phyloP scores from a whole-genome alignment of 306 rosid species.

The Pyrus pyrifolia region DNA sequence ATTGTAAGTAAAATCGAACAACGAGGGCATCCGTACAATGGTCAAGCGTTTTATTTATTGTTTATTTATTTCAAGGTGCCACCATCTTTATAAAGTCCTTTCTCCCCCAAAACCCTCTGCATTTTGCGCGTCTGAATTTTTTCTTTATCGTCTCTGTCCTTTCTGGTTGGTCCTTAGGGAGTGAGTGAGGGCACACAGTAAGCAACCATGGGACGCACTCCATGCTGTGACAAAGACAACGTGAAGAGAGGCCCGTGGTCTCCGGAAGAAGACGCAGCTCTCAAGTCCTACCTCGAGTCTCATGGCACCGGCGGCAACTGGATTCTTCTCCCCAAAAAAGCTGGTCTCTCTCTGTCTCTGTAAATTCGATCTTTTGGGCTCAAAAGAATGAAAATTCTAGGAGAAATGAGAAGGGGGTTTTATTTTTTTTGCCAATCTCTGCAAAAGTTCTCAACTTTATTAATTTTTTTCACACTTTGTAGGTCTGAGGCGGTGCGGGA shows the following conservation, averaged over 20 bases:
- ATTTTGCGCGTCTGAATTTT: slow-evolving; percentile 13
- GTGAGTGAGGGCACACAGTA: neutral
- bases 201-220: slow-evolving; percentile 77
- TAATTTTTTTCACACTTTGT: neutral
- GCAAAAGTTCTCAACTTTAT: neutral
- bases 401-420: neutral
- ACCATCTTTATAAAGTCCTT: slow-evolving; percentile 30
- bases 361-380: neutral
- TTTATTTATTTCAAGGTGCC: neutral
- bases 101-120: neutral
- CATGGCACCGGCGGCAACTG: slow-evolving; percentile 77
- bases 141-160: neutral
- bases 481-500: slow-evolving; percentile 86
- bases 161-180: neutral
- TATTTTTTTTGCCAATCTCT: neutral
- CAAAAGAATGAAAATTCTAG: neutral
- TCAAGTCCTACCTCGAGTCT: slow-evolving; percentile 47
- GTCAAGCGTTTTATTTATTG: slow-evolving; percentile 14
- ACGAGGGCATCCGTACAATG: neutral
- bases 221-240: slow-evolving; percentile 84
- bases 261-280: slow-evolving; percentile 78
- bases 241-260: slow-evolving; percentile 96
- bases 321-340: slow-evolving; percentile 80
- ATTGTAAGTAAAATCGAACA: neutral
- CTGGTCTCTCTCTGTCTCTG: slow-evolving; percentile 42